Conservation (phyloP, 1,284 basidiomycete genomes). For the Baeospora myosura region DNA sequence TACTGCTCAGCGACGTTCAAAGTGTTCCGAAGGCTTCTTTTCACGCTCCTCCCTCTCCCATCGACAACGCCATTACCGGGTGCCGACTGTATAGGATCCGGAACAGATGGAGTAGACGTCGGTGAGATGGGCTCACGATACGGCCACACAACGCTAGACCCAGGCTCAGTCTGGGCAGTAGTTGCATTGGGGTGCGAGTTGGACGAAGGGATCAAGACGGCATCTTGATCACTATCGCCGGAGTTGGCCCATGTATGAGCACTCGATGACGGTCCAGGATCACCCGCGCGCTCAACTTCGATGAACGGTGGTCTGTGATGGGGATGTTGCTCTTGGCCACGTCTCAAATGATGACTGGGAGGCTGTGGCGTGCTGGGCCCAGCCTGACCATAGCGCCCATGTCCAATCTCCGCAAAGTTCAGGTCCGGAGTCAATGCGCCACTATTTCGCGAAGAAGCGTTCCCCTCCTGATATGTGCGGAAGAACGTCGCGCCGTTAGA, state of each 20-base stretch:
- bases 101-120: constrained; percentile 8
- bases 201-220: no score
- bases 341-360: constrained; percentile 13
- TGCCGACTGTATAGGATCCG: constrained; percentile 33
- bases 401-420: constrained; percentile 69
- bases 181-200: not conserved
- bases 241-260: not conserved
- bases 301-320: constrained; percentile 16
- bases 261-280: not conserved
- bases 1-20: constrained; percentile 62
- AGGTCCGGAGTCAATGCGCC: constrained; percentile 67
- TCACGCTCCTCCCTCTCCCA: constrained; percentile 50
- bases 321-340: constrained; percentile 13
- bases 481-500: constrained; percentile 57
- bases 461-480: constrained; percentile 46
- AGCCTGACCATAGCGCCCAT: constrained; percentile 51
- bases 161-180: not conserved
- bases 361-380: constrained; percentile 10
- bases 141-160: constrained; percentile 20
- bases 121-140: constrained; percentile 25
- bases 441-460: constrained; percentile 34
- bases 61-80: constrained; percentile 22
- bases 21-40: constrained; percentile 56
- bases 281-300: constrained; percentile 10
- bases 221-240: no score